Base-by-base conservation (phyloP, 2,329 filamentous ascomycete species). In the Hypoxylon sp. region DNA sequence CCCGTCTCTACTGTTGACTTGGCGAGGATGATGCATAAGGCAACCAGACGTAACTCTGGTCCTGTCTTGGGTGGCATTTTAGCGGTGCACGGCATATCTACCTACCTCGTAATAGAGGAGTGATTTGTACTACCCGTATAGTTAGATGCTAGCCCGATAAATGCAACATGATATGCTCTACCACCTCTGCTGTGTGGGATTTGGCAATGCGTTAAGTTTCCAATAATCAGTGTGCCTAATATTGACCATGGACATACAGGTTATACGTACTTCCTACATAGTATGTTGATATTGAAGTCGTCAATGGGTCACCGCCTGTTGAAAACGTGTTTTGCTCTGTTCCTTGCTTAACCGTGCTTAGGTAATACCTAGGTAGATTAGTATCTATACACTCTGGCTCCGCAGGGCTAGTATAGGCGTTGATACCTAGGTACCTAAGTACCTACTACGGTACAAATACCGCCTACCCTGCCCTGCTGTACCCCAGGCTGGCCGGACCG, bases 401-500 rank as follows among this genome's bases (percentile, higher is more conserved):
- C 19, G 8, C 24, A 24, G 26, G 26, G 46, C 15, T 32, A 34
- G 11, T 15, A 34, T 34, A 34, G 32, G 32, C 32, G 34, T 39
- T 34, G 13, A 34, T n/a, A 7, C n/a, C n/a, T n/a, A n/a, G n/a
- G n/a, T n/a, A n/a, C n/a, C n/a, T n/a, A n/a, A n/a, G 59, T 57
- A 65, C 34, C 39, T 50, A 24, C 32, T 48, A 62, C 49, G 19
- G 37, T 24, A 54, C 39, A n/a, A 48, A 17, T 46, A 54, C 51
- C n/a, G n/a, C n/a, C n/a, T n/a, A n/a, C n/a, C n/a, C n/a, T n/a
- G n/a, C n/a, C 22, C 17, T 26, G n/a, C 39, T 41, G 52, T 46
- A 65, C 50, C 54, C 51, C 54, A 57, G 26, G 28, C 55, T 62
- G 49, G 46, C 59, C 62, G 58, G 57, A 39, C 58, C 62, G 62